These are phyloP conservation scores for Roridomyces roridus DNA, from an alignment of 768 basidiomycete species.

Conservation along the genomic window DNA sequence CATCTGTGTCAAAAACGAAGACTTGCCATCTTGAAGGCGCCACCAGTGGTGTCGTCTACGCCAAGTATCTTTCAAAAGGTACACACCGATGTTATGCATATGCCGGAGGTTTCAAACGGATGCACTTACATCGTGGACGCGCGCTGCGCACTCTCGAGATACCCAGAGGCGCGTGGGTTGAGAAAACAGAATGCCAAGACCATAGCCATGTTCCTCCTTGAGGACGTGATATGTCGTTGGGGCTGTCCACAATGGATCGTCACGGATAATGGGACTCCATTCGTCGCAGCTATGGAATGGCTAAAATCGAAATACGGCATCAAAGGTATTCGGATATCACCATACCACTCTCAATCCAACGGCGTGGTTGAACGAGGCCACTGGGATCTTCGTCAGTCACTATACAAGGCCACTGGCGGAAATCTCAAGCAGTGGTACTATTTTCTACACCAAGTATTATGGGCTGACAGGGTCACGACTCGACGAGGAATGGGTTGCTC, in stretches of 20 bases:
- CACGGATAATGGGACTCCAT: constrained; percentile 41
- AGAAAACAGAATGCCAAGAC: constrained; percentile 25
- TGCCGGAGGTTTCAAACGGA: constrained; percentile 23
- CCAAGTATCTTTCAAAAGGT: constrained; percentile 32
- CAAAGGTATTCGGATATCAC: constrained; percentile 44
- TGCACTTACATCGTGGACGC: constrained; percentile 33
- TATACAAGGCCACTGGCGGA: constrained; percentile 25
- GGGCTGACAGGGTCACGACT: constrained; percentile 29
- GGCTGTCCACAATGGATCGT: constrained; percentile 40
- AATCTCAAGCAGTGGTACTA: constrained; percentile 29
- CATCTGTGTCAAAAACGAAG: constrained; percentile 36
- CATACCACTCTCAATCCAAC: constrained; percentile 50
- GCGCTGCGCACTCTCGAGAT: constrained; percentile 27
- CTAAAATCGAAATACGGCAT: constrained; percentile 36
- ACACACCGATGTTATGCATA: constrained; percentile 37
- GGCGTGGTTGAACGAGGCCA: constrained; percentile 41
- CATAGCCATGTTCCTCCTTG: constrained; percentile 34
- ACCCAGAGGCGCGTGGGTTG: constrained; percentile 29
- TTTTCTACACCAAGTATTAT: constrained; percentile 22
- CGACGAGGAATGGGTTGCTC: constrained; percentile 22
- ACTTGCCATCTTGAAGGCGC: constrained; percentile 29
- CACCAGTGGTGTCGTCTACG: constrained; percentile 32
- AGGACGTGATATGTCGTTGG: constrained; percentile 42
- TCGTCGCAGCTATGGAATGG: constrained; percentile 30
- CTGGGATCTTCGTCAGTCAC: constrained; percentile 30